A percentile compares a stretch with the other conserved stretches of the same genome.
Conservation (phyloP, 2,329 filamentous ascomycete species). For the Neonectria neomacrospora region DNA sequence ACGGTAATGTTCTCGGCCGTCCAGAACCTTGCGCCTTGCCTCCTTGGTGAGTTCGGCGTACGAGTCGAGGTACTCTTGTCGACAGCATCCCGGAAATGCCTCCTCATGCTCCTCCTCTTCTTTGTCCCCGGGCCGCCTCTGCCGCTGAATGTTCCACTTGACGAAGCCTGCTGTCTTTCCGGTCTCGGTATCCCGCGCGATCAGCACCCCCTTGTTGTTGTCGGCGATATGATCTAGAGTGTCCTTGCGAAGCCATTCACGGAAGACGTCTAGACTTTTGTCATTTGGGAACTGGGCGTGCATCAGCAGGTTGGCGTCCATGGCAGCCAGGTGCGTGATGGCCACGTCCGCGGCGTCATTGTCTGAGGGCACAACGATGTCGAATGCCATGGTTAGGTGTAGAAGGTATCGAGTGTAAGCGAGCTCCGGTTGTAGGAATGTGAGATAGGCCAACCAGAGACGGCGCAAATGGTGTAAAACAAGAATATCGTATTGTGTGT, state of each 20-base stretch:
- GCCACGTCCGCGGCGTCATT: slow-evolving; percentile 42
- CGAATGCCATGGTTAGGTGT: slow-evolving; percentile 42
- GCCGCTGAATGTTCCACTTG: slow-evolving; percentile 50
- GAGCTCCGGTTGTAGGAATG: slow-evolving; percentile 12
- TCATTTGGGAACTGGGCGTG: slow-evolving; percentile 54
- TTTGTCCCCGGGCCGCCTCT: slow-evolving; percentile 26
- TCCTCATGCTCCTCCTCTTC: slow-evolving; percentile 37
- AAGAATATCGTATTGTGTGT: slow-evolving; percentile 10
- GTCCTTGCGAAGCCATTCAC: slow-evolving; percentile 46
- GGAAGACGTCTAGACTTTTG: slow-evolving; percentile 45
- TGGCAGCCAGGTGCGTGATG: slow-evolving; percentile 52
- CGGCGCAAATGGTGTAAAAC: slow-evolving; percentile 18
- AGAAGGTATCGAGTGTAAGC: slow-evolving; percentile 9
- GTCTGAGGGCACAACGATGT: slow-evolving; percentile 41
- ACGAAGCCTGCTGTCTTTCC: slow-evolving; percentile 49
- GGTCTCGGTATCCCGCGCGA: slow-evolving; percentile 48
- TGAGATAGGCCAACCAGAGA: slow-evolving; percentile 33
- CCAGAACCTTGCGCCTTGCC: slow-evolving; percentile 47
- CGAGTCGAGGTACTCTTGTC: slow-evolving; percentile 47
- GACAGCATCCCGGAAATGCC: slow-evolving; percentile 46
- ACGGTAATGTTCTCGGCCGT: slow-evolving; percentile 50
- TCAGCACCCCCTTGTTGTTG: slow-evolving; percentile 45
- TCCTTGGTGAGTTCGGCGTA: slow-evolving; percentile 48
- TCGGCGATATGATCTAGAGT: slow-evolving; percentile 45
- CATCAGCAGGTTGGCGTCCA: slow-evolving; percentile 53